phyloP scores from a whole-genome alignment of 495 filamentous ascomycete genomes.

The Evansstolkia leycettana region DNA sequence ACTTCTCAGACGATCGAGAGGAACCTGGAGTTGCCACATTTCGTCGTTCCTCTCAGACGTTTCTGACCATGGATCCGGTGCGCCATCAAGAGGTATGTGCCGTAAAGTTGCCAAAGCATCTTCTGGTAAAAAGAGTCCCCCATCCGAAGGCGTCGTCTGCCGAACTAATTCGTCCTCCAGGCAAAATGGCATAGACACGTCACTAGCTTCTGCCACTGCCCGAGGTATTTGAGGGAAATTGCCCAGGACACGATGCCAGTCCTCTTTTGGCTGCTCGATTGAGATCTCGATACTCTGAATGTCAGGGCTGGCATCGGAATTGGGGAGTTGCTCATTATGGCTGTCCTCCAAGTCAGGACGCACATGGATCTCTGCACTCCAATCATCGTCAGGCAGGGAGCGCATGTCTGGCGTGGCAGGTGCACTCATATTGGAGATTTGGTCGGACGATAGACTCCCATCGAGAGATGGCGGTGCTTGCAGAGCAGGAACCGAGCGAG shows the following conservation, averaged over 20 bases:
- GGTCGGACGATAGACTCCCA: slow-evolving; percentile 76
- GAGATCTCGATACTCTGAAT: slow-evolving; percentile 21
- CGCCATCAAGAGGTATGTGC: slow-evolving; percentile 50
- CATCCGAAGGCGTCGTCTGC: slow-evolving; percentile 37
- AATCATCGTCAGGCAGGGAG: slow-evolving; percentile 36
- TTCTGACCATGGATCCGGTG: slow-evolving; percentile 30
- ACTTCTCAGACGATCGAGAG: slow-evolving; percentile 21
- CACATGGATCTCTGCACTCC: slow-evolving; percentile 23
- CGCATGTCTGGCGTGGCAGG: slow-evolving; percentile 69
- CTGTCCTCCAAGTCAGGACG: slow-evolving; percentile 11
- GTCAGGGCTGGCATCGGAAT: slow-evolving; percentile 5
- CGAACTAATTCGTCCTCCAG: slow-evolving; percentile 17
- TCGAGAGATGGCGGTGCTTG: slow-evolving; percentile 80
- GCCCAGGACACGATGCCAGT: slow-evolving; percentile 28
- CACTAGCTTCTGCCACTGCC: not conserved
- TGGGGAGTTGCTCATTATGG: slow-evolving; percentile 7
- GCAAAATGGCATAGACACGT: not conserved
- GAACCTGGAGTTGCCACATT: slow-evolving; percentile 29
- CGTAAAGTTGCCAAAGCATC: slow-evolving; percentile 67
- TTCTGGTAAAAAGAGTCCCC: slow-evolving; percentile 61
- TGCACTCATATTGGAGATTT: slow-evolving; percentile 64
- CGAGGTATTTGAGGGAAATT: slow-evolving; percentile 24
- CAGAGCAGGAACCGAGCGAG: slow-evolving; percentile 53
- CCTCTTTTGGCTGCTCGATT: slow-evolving; percentile 21
- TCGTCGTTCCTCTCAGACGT: slow-evolving; percentile 36